Base-by-base conservation (phyloP, 441 rosid genomes). In the Capsella rubella region DNA sequence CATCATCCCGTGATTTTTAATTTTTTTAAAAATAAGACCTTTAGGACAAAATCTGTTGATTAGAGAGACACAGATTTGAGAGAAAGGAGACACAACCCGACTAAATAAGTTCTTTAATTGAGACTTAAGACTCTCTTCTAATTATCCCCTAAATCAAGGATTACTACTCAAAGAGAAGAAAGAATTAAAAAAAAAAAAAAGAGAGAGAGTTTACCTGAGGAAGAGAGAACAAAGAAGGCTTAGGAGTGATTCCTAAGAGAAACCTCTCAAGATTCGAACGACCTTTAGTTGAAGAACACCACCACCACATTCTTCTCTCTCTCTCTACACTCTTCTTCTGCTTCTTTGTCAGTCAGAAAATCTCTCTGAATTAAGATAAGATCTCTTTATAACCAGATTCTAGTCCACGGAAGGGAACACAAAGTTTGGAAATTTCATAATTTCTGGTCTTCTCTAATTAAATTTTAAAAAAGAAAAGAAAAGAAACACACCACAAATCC, bases 211-310 rank as follows among this genome's bases (percentile, higher is more conserved):
- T 27, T 81, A 88, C 90, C 90, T 75, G 79, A 55, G 85, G 80
- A 51, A 83, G 83, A 65, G 67, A 72, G 55, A 45, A 69, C 0
- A 84, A 77, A 34, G 84, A 79, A 79, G 86, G 86, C 53, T 67
- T 66, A 2, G 93, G 93, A 46, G 90, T 86, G 21, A 77, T 72
- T 55, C 82, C 78, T 46, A 73, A 78, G 43, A 88, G 84, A 70
- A 88, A 80, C 27, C 85, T 77, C 50, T 78, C 82, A 1, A 88
- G 77, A 79, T 88, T 88, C 1, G 89, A 76, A 43, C 64, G 73
- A 1, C 47, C 73, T 5, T 55, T 72, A 1, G 74, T 14, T 25
- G 82, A 80, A 15, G 80, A 61, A 63, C 54, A 49, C 67, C 64
- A 37, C 71, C 76, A 65, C 77, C 78, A 66, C 80, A 72, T 64